Percentiles rank a stretch among this genome's conserved stretches.
Conservation (phyloP, 1,284 basidiomycete species). For the Heterobasidion parviporum region DNA sequence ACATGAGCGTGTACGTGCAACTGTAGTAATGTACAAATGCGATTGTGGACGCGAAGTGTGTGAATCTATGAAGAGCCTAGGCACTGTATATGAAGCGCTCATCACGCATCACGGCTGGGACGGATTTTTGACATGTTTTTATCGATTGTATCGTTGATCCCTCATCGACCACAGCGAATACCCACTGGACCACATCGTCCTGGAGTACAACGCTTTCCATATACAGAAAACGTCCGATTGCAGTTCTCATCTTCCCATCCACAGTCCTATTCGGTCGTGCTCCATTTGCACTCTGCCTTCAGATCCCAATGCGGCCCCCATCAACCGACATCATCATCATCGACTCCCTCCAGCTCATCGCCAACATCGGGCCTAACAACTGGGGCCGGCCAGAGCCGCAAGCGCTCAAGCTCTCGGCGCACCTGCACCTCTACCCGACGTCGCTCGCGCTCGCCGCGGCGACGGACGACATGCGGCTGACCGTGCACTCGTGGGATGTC, state of each 20-base stretch:
- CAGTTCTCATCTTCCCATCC: too few species aligned
- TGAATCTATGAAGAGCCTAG: too few species aligned
- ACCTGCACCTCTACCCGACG: conserved; percentile 8
- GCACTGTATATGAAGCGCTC: too few species aligned
- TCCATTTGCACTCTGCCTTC: background rate
- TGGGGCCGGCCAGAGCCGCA: background rate
- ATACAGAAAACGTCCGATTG: too few species aligned
- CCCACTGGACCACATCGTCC: too few species aligned
- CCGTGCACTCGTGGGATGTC: conserved; percentile 7
- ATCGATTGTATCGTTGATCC: too few species aligned
- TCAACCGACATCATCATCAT: conserved; percentile 8
- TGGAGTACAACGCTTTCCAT: too few species aligned
- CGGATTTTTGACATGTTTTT: too few species aligned
- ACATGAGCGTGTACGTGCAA: background rate
- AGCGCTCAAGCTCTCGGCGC: background rate
- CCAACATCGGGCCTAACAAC: background rate
- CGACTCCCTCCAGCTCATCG: conserved; percentile 2
- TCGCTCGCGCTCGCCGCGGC: conserved; percentile 9
- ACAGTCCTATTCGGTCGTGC: background rate
- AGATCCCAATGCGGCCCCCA: background rate
- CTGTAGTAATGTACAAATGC: too few species aligned
- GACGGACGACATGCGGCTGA: conserved; percentile 9
- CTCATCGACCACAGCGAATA: too few species aligned
- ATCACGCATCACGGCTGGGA: too few species aligned
- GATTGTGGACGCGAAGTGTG: too few species aligned